Evolutionary conservation across 768 basidiomycete species (phyloP).

Genomic region (Fomitopsis serialis): DNA sequence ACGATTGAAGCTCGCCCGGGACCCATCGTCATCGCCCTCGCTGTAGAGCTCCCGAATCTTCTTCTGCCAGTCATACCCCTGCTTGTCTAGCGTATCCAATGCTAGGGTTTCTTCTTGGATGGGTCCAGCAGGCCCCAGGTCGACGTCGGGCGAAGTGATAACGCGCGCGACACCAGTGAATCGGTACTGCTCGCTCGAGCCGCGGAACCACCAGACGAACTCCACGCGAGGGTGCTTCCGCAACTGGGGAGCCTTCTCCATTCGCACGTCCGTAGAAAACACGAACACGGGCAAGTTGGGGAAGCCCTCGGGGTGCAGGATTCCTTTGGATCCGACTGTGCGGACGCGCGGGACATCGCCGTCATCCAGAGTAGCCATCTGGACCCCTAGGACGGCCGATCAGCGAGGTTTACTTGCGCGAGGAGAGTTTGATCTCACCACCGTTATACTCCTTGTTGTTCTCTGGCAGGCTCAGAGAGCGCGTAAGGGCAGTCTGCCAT

Average conservation of each 20-base stretch:
- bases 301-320: slow-evolving; percentile 37
- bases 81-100: slow-evolving; percentile 12
- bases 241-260: slow-evolving; percentile 63
- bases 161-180: slow-evolving; percentile 54
- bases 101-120: background rate
- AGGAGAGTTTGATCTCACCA: background rate
- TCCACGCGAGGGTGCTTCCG: slow-evolving; percentile 47
- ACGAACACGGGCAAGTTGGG: slow-evolving; percentile 57
- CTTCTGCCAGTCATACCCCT: slow-evolving; percentile 56
- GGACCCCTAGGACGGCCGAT: slow-evolving; percentile 38
- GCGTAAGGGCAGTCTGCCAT: background rate
- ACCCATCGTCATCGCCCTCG: slow-evolving; percentile 52
- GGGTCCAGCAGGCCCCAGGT: slow-evolving; percentile 15
- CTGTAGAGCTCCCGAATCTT: slow-evolving; percentile 38
- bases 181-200: slow-evolving; percentile 68
- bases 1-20: slow-evolving; percentile 65
- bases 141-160: slow-evolving; percentile 37
- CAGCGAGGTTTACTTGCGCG: background rate
- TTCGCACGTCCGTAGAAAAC: slow-evolving; percentile 66
- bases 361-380: slow-evolving; percentile 50
- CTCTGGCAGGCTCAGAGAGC: background rate
- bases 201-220: slow-evolving; percentile 69
- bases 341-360: slow-evolving; percentile 52
- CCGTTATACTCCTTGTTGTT: background rate
- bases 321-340: slow-evolving; percentile 54